Evolutionary conservation across 108 stramenopile species (phyloP).

Genomic region (Licmophora abbreviata): DNA sequence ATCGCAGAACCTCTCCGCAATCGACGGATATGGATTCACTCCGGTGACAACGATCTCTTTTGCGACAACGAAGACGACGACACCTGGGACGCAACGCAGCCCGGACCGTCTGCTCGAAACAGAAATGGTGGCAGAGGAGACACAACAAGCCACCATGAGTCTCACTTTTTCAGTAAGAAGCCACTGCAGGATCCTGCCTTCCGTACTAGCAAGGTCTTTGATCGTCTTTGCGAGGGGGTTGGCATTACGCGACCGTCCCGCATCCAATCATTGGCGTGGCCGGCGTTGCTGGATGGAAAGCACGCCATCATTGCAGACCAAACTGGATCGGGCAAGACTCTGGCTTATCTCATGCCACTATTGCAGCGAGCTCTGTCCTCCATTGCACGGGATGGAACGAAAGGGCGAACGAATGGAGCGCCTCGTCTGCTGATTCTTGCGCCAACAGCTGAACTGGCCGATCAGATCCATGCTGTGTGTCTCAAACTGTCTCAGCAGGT

Average conservation of each 20-base stretch:
- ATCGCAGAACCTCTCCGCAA: too few relatives aligned
- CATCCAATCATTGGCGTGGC: constrained; percentile 80
- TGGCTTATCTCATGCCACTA: constrained; percentile 85
- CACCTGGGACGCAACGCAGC: constrained; percentile 2
- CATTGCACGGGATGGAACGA: constrained; percentile 7
- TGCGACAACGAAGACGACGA: constrained; percentile 20
- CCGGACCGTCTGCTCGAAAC: neutral
- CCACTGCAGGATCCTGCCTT: constrained; percentile 52
- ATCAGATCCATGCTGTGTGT: constrained; percentile 72
- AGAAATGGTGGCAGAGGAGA: neutral
- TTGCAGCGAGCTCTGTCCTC: constrained; percentile 31
- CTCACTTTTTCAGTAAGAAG: constrained; percentile 74
- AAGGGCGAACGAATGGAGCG: constrained; percentile 26
- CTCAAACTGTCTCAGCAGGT: constrained; percentile 23
- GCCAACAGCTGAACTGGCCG: constrained; percentile 90
- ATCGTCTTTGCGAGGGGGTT: constrained; percentile 45
- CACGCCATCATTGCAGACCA: constrained; percentile 88
- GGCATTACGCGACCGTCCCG: constrained; percentile 58
- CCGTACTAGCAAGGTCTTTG: constrained; percentile 14
- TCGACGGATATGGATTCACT: neutral
- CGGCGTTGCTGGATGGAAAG: constrained; percentile 42
- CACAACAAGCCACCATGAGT: constrained; percentile 11
- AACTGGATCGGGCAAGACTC: constrained; percentile 90
- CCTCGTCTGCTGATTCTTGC: constrained; percentile 68
- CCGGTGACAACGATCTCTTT: constrained; percentile 12